Percentiles rank a stretch among this genome's conserved stretches.
Evolutionary conservation across 768 basidiomycete genomes (phyloP).

Genomic region (Porphyrellus cyaneotinctus): DNA sequence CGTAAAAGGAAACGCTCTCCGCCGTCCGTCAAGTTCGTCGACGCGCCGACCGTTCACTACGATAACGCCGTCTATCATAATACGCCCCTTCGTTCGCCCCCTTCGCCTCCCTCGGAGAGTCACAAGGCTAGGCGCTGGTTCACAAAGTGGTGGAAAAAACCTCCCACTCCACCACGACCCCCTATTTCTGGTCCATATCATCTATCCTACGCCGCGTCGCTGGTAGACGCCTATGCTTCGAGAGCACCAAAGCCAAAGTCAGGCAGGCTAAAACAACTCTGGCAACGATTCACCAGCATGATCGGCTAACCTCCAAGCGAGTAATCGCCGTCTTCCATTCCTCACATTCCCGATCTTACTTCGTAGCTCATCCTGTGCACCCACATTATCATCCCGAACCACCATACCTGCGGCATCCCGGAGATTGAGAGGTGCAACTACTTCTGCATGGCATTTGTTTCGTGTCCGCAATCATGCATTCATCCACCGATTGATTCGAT

Average conservation of each 20-base stretch:
- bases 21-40: slow-evolving; percentile 66
- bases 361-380: not conserved
- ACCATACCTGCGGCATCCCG: not conserved
- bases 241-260: slow-evolving; percentile 16
- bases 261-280: slow-evolving; percentile 28
- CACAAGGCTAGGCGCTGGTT: slow-evolving; percentile 19
- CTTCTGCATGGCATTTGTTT: slow-evolving; percentile 9
- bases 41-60: slow-evolving; percentile 60
- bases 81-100: slow-evolving; percentile 10
- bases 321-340: not conserved
- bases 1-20: slow-evolving; percentile 32
- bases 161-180: slow-evolving; percentile 20
- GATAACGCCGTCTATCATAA: slow-evolving; percentile 12
- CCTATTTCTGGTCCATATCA: slow-evolving; percentile 32
- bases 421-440: not conserved
- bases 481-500: slow-evolving; percentile 20
- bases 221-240: slow-evolving; percentile 24
- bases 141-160: slow-evolving; percentile 26
- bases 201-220: slow-evolving; percentile 29
- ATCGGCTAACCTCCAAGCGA: slow-evolving; percentile 17
- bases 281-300: slow-evolving; percentile 22
- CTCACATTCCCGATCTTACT: not conserved
- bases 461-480: slow-evolving; percentile 11
- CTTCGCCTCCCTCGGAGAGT: slow-evolving; percentile 8
- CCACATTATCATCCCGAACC: not conserved